A percentile compares a stretch with the other conserved stretches of the same genome.
Conservation (phyloP, 306 rosid species). For the Lathyrus oleraceus region DNA sequence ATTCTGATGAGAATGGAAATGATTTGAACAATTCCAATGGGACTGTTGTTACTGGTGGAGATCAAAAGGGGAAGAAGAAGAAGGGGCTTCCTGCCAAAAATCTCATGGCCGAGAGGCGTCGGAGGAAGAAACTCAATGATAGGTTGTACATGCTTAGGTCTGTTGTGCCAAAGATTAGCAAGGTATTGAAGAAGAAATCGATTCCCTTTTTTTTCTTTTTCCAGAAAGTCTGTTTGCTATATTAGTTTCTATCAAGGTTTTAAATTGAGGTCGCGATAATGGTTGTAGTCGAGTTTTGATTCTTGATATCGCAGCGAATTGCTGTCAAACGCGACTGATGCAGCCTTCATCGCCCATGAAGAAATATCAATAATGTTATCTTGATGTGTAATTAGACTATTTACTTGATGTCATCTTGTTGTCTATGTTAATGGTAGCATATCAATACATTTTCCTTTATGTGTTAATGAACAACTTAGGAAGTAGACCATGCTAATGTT, state of each 20-base stretch:
- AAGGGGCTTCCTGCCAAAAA: conserved; percentile 89
- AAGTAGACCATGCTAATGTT: conserved; percentile 27
- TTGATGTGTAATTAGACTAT: neutral
- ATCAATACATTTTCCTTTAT: no score
- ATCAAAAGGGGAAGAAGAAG: conserved; percentile 90
- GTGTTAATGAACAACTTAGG: no score
- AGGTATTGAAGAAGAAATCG: conserved; percentile 47
- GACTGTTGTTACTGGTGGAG: conserved; percentile 47
- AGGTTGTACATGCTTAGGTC: conserved; percentile 97
- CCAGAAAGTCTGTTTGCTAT: neutral
- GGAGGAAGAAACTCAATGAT: conserved; percentile 95
- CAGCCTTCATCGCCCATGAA: neutral
- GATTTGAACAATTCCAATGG: conserved; percentile 24
- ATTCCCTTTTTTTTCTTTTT: neutral
- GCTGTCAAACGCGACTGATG: neutral
- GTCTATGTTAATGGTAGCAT: conserved; percentile 1
- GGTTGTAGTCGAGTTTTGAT: neutral
- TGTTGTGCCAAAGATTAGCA: conserved; percentile 96
- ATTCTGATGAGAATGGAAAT: conserved; percentile 62
- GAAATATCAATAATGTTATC: neutral
- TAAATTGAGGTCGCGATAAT: neutral
- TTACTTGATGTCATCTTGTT: conserved; percentile 1
- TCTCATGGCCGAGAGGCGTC: conserved; percentile 98
- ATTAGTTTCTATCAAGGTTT: neutral
- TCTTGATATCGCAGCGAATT: neutral